Base-by-base conservation (phyloP, 768 basidiomycete genomes). In the Rhodotorula diobovata region DNA sequence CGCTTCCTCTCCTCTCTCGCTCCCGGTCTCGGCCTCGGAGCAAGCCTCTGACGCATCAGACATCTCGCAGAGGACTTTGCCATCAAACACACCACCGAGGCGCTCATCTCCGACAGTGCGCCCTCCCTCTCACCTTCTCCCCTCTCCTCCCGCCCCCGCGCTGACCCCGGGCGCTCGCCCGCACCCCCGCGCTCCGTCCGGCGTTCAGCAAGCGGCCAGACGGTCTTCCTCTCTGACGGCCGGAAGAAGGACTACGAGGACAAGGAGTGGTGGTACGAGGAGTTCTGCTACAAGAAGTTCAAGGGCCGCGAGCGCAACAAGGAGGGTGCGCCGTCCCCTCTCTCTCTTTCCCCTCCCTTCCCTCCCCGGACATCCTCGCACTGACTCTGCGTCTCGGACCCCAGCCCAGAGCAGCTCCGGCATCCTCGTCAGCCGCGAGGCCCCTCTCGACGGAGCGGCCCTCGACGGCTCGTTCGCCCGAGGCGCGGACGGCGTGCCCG, bases 271-370 rank as follows among this genome's bases (percentile, higher is more conserved):
- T 57, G 46, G 34, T 65, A 28, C 55, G 41, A 43, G 23, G 63
- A 65, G 63, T 65, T 46, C 45, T 65, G 63, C 63, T 65, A 65
- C 63, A 65, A 65, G 63, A 10, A 46, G 8, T 15, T 35, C 63
- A 46, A 46, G 30, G 15, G 46, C 41, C 28, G 43, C 41, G 8
- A 25, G 55, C 63, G 56, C 55, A 5, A 34, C 25, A 23, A 34
- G 14, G 37, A 65, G 25, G 55, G 63, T 65, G 41, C 54, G 63
- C 30, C 15, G 25, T 2, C 4, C 9, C n/a, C 51, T 23, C 7
- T 20, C 15, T 20, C 12, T 25, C 2, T 23, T 32, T 7, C 25
- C 41, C 4, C 41, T 14, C 41, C 41, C 41, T 12, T 15, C 41
- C 14, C 14, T 43, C 41, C 14, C 41, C 39, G n/a, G n/a, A n/a